Evolutionary conservation across 768 basidiomycete genomes (phyloP), one percentile per base, ranked within the genome.

Genomic region (Mrakia blollopis): DNA sequence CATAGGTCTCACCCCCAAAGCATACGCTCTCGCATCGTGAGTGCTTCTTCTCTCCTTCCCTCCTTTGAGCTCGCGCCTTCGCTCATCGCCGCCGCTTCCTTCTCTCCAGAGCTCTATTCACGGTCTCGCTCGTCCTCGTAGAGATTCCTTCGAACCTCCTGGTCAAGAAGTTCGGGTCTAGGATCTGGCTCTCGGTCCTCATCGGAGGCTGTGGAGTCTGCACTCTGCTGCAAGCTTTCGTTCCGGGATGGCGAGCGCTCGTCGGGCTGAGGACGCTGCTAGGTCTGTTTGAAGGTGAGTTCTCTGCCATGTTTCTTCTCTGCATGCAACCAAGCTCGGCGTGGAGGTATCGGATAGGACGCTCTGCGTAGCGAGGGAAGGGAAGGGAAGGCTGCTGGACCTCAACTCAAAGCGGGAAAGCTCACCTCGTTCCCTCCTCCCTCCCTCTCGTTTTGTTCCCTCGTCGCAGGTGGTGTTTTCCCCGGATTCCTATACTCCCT

Each of bases 131-230:
- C 1, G 73, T 78, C 25, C 57, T 74, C 30, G 47, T 72, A 39
- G 77, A 78, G 35, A 61, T 78, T 11, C 77, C 77, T 18, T 78
- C 77, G 16, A 78, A 78, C 30, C 50, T 73, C 4, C 68, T 78
- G 11, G 67, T 78, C 52, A 74, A 78, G 32, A 52, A 28, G 14
- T 61, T 39, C 35, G 77, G 77, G 11, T 37, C 77, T 2, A 47
- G 69, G 13, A 21, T n/a, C 4, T 78, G 77, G 77, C 77, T 78
- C 14, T 21, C 77, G 18, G 28, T 50, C 1, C 72, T 78, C 44
- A 54, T 78, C 60, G 65, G 54, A 8, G 77, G 77, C 3, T 78
- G 77, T 52, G 77, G 72, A 0, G 32, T 57, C 9, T 78, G 73
- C 30, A 74, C 77, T 3, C 25, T 35, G 18, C n/a, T 71, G 0